phyloP scores from a whole-genome alignment of 805 yeast genomes.

The Lipomyces mesembrius region DNA sequence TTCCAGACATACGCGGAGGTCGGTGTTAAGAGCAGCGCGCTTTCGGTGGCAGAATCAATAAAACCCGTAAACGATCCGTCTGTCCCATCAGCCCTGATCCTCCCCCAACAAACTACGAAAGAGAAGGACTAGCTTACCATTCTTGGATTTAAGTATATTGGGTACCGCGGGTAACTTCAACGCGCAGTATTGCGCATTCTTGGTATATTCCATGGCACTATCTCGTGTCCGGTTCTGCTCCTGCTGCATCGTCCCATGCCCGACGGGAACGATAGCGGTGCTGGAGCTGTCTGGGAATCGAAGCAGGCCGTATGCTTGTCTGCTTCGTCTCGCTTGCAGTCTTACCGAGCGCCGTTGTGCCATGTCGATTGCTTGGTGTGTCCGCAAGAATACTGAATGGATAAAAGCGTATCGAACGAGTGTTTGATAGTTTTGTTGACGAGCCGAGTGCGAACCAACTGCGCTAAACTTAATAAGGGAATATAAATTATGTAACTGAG shows the following conservation, averaged over 20 bases:
- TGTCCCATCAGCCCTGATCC: conserved; percentile 2
- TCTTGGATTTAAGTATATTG: conserved; percentile 42
- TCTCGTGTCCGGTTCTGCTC: conserved; percentile 19
- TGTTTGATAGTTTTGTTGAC: too few species aligned
- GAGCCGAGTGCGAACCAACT: too few species aligned
- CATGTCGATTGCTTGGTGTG: not conserved
- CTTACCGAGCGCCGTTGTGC: conserved; percentile 30
- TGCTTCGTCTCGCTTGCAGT: conserved; percentile 27
- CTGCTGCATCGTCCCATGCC: not conserved
- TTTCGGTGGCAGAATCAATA: conserved; percentile 54
- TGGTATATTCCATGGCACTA: conserved; percentile 56
- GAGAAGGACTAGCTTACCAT: not conserved
- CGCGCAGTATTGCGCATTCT: conserved; percentile 62
- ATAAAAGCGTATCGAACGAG: not conserved
- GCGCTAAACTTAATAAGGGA: too few species aligned
- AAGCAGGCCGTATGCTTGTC: conserved; percentile 29
- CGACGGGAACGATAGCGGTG: not conserved
- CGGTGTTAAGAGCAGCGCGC: conserved; percentile 57
- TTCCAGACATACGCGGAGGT: conserved; percentile 68
- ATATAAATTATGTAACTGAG: too few species aligned
- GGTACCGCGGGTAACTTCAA: conserved; percentile 64
- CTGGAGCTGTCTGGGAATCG: conserved; percentile 16
- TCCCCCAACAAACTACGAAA: not conserved
- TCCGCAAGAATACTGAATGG: not conserved
- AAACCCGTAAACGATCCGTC: conserved; percentile 48